Conservation (phyloP, 2,329 filamentous ascomycete genomes). For the Neonectria ditissima region DNA sequence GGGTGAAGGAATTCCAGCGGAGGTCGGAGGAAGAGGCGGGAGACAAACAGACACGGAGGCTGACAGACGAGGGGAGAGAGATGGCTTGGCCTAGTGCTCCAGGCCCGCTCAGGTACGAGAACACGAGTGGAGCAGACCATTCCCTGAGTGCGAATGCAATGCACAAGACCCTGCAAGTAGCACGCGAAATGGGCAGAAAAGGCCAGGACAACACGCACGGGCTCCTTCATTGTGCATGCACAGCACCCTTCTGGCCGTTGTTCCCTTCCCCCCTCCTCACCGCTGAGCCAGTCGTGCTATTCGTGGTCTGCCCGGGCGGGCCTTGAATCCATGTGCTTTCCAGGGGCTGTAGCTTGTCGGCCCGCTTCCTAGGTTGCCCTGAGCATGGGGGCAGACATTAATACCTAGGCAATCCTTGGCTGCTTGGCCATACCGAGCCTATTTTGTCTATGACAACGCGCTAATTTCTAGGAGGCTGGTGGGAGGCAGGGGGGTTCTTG, state of each 20-base stretch:
- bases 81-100: conserved; percentile 14
- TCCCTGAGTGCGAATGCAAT: not conserved
- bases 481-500: conserved; percentile 6
- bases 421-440: not conserved
- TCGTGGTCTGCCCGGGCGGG: conserved; percentile 17
- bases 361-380: conserved; percentile 18
- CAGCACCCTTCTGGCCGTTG: not conserved
- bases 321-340: conserved; percentile 16
- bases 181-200: not conserved
- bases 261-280: conserved; percentile 18
- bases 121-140: conserved; percentile 18
- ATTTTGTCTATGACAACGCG: conserved; percentile 3
- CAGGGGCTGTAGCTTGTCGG: conserved; percentile 16
- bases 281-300: conserved; percentile 26
- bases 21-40: conserved; percentile 32
- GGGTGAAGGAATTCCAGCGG: conserved; percentile 40
- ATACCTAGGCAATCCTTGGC: not conserved
- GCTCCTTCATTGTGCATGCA: conserved; percentile 18
- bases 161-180: not conserved
- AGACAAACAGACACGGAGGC: not conserved
- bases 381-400: conserved; percentile 18
- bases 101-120: conserved; percentile 19
- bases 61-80: conserved; percentile 20
- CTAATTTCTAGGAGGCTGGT: conserved; percentile 15
- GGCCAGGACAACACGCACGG: conserved; percentile 25